Conservation (phyloP, 805 yeast genomes). For the Saccharomycopsis synnaedendra region DNA sequence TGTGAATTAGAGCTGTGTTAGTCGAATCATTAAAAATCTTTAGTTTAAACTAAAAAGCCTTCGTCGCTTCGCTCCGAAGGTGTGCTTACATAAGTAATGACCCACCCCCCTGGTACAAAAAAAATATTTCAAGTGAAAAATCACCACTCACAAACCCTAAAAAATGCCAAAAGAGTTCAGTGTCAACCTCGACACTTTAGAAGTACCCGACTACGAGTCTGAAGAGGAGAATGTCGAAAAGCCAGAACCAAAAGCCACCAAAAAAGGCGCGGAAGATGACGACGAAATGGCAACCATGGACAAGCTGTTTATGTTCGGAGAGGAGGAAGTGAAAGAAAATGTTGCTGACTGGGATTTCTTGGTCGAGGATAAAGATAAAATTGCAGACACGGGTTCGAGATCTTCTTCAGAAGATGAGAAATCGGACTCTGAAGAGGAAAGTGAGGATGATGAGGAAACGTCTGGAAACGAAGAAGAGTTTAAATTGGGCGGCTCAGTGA, state of each 20-base stretch:
- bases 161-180: not conserved
- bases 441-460: conserved; percentile 2
- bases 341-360: conserved; percentile 83
- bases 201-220: conserved; percentile 41
- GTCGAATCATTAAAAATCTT: too few species aligned
- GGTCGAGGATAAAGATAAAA: conserved; percentile 26
- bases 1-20: too few species aligned
- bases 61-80: too few species aligned
- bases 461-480: conserved; percentile 5
- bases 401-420: conserved; percentile 1
- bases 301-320: conserved; percentile 66
- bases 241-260: conserved; percentile 16
- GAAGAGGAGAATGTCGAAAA: conserved; percentile 28
- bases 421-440: conserved; percentile 13
- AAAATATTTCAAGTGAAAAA: too few species aligned
- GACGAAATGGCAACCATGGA: conserved; percentile 38
- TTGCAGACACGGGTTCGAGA: conserved; percentile 2
- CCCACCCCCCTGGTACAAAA: too few species aligned
- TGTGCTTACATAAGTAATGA: too few species aligned
- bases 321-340: conserved; percentile 33
- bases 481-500: conserved; percentile 2
- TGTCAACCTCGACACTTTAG: conserved; percentile 22
- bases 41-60: too few species aligned
- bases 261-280: conserved; percentile 18
- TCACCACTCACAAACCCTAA: too few species aligned